phyloP scores from a whole-genome alignment of 768 basidiomycete species.

The Lepiota venenata region DNA sequence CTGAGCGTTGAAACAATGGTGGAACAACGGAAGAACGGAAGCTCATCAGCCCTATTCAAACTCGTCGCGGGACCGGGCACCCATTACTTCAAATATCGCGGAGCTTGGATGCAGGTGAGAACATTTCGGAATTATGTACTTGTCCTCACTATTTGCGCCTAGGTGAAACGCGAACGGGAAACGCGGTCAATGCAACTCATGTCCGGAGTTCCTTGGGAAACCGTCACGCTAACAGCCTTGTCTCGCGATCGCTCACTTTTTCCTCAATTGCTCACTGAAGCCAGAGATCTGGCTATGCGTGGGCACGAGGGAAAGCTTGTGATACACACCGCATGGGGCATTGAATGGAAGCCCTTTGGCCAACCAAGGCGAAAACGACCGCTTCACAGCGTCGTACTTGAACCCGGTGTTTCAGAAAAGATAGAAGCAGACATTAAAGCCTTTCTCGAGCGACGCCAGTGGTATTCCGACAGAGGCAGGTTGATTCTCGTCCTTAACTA shows the following conservation, averaged over 20 bases:
- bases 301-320: constrained; percentile 93
- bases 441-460: constrained; percentile 80
- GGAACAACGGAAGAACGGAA: constrained; percentile 88
- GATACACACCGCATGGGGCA: constrained; percentile 95
- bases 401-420: constrained; percentile 74
- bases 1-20: constrained; percentile 92
- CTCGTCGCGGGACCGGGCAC: constrained; percentile 95
- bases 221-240: constrained; percentile 89
- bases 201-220: constrained; percentile 96
- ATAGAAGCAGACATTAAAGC: constrained; percentile 79
- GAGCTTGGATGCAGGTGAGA: constrained; percentile 93
- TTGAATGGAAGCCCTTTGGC: constrained; percentile 95
- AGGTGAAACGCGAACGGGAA: constrained; percentile 96
- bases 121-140: background rate
- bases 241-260: constrained; percentile 85
- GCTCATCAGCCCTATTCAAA: constrained; percentile 83
- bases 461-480: constrained; percentile 96
- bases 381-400: constrained; percentile 85
- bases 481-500: constrained; percentile 3
- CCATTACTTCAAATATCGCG: constrained; percentile 87
- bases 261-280: constrained; percentile 77
- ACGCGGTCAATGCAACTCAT: constrained; percentile 88
- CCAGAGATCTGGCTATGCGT: constrained; percentile 82
- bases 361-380: constrained; percentile 86
- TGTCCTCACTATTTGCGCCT: constrained; percentile 10